These are phyloP conservation scores for Pseudocohnilembus persalinus DNA, from an alignment of 169 alveolate genomes.

Conservation along the genomic window DNA sequence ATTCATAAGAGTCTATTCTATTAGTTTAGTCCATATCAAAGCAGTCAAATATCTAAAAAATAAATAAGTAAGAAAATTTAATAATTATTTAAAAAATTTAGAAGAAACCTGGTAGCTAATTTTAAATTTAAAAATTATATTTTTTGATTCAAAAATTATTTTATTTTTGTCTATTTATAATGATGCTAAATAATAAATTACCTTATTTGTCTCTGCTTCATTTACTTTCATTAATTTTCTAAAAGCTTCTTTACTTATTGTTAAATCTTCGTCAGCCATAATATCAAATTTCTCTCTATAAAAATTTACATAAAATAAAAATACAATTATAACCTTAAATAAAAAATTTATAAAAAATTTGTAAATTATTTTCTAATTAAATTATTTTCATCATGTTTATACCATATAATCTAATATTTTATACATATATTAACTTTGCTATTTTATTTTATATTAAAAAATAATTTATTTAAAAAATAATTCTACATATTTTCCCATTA, in stretches of 20 bases:
- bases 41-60: slow-evolving; percentile 54
- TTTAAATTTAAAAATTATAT: too few species aligned
- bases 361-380: too few species aligned
- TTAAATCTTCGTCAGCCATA: slow-evolving; percentile 54
- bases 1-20: slow-evolving; percentile 64
- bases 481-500: background rate
- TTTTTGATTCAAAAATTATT: too few species aligned
- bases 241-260: slow-evolving; percentile 35
- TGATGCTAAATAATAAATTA: background rate
- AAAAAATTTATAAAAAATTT: background rate
- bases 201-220: slow-evolving; percentile 30
- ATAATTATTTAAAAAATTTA: too few species aligned
- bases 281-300: slow-evolving; percentile 45
- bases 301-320: background rate
- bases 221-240: slow-evolving; percentile 38
- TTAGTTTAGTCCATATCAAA: slow-evolving; percentile 66
- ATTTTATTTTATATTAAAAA: too few species aligned
- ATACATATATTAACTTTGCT: too few species aligned
- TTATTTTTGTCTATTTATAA: background rate
- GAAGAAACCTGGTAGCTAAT: too few species aligned
- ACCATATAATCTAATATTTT: too few species aligned
- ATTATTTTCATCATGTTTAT: too few species aligned
- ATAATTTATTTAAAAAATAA: too few species aligned
- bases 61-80: too few species aligned
- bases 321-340: background rate